Conservation (phyloP, 2,329 filamentous ascomycete genomes). For the Monosporascus sp. region DNA sequence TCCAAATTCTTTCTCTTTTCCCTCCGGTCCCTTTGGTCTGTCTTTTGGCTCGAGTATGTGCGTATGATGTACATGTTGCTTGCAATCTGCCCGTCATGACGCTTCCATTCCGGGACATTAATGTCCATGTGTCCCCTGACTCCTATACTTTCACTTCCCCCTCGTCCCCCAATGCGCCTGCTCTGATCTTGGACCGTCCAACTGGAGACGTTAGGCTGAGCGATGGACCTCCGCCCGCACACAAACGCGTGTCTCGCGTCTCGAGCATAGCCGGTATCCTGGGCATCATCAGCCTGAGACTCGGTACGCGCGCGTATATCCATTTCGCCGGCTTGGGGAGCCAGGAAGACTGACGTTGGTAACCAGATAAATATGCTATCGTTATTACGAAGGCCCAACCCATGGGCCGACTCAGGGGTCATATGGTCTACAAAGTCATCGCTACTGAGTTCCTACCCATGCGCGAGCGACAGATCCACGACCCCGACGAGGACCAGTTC, state of each 20-base stretch:
- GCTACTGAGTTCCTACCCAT: conserved; percentile 90
- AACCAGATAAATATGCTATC: conserved; percentile 85
- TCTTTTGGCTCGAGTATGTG: conserved; percentile 9
- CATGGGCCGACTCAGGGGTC: conserved; percentile 85
- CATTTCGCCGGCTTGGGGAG: background rate
- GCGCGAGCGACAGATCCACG: conserved; percentile 84
- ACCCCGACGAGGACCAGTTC: conserved; percentile 92
- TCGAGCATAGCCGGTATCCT: conserved; percentile 94
- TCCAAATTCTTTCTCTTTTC: conserved; percentile 2
- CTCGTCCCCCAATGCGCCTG: conserved; percentile 82
- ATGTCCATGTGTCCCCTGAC: conserved; percentile 85
- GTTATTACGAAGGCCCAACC: conserved; percentile 92
- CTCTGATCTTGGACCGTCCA: conserved; percentile 83
- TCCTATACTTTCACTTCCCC: conserved; percentile 97
- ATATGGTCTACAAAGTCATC: conserved; percentile 92
- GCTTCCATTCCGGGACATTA: conserved; percentile 89
- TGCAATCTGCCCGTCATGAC: conserved; percentile 23
- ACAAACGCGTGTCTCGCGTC: conserved; percentile 66
- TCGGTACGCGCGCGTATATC: conserved; percentile 55
- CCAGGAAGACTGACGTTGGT: conserved; percentile 6
- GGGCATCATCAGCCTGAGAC: conserved; percentile 85
- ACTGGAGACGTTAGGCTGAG: conserved; percentile 84
- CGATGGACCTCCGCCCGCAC: conserved; percentile 69
- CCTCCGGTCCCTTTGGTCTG: conserved; percentile 4
- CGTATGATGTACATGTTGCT: conserved; percentile 13